Base-by-base conservation (phyloP, 2,329 filamentous ascomycete genomes). In the Colletotrichum tropicicola region DNA sequence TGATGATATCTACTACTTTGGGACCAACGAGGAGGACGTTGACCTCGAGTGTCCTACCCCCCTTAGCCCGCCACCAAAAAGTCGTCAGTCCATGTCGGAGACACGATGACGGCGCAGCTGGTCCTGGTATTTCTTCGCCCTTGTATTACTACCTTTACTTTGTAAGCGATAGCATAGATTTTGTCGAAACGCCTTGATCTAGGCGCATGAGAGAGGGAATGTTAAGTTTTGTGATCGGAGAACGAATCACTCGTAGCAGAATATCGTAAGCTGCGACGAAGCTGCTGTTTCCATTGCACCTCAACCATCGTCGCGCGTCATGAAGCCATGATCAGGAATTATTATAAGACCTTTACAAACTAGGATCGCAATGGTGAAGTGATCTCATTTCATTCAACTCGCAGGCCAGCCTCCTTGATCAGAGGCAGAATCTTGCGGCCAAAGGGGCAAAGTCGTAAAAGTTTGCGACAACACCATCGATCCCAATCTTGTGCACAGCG, bases 1-100 rank as follows among this genome's bases (percentile, higher is more conserved):
- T n/a, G 62, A 65, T 8, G 62, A 65, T 27, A 27, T 45, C 8
- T 62, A 41, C 13, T 65, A 56, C 25, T 65, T 65, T 15, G 62
- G 62, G 2, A 44, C 54, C 1, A 53, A 8, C 5, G 62, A 51
- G 35, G 62, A 65, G 23, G 56, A 44, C 3, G 61, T 61, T 6
- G 45, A 62, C 12, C 2, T 43, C 32, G 57, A 51, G 17, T 65
- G 62, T 7, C 58, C 62, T 15, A 65, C 62, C 28, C 57, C 62
- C 3, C 19, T 65, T 1, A 65, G 62, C 6, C 62, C 62, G 19
- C 62, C 62, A 12, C 62, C 62, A 9, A 65, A 65, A 17, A 25
- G 17, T 23, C 25, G 28, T 3, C 32, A 61, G 37, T 51, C 44
- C 9, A 5, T 55, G 39, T 44, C 53, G 13, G 41, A 56, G 9